Evolutionary conservation across 805 yeast species (phyloP).

Genomic region (Saccharomycopsis oosterbeekiorum): DNA sequence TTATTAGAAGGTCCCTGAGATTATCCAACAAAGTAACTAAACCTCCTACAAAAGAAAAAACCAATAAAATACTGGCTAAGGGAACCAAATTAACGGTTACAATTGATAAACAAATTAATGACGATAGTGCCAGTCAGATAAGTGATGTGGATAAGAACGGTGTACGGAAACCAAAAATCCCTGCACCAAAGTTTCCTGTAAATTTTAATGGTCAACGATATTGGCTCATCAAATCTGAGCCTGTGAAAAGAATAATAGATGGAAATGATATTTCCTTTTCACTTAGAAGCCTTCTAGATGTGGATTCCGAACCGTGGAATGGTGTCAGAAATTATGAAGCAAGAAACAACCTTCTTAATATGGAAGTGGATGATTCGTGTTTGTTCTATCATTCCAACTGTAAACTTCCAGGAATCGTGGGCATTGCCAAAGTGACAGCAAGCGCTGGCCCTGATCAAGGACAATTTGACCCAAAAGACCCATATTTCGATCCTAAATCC

Average conservation of each 20-base stretch:
- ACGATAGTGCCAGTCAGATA: background rate
- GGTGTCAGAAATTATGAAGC: conserved; percentile 55
- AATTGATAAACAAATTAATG: background rate
- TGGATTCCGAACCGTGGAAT: conserved; percentile 41
- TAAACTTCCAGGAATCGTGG: conserved; percentile 45
- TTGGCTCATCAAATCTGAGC: conserved; percentile 53
- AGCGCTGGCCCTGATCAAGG: conserved; percentile 31
- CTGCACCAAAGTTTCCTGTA: conserved; percentile 25
- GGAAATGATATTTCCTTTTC: conserved; percentile 42
- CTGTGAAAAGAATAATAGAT: conserved; percentile 37
- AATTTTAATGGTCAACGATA: conserved; percentile 27
- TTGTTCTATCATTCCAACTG: conserved; percentile 51
- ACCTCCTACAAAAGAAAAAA: background rate
- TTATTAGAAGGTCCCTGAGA: background rate
- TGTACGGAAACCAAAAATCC: background rate
- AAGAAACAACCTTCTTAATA: conserved; percentile 37
- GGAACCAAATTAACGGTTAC: background rate
- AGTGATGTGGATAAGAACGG: background rate
- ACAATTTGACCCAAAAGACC: conserved; percentile 33
- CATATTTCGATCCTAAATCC: conserved; percentile 41
- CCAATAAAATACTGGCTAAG: background rate
- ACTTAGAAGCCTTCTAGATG: conserved; percentile 32
- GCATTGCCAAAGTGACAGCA: conserved; percentile 31
- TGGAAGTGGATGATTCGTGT: conserved; percentile 38
- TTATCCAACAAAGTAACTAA: background rate